Percentiles rank a stretch among this genome's conserved stretches.
Conservation (phyloP, 805 yeast genomes). For the Candida koratica region DNA sequence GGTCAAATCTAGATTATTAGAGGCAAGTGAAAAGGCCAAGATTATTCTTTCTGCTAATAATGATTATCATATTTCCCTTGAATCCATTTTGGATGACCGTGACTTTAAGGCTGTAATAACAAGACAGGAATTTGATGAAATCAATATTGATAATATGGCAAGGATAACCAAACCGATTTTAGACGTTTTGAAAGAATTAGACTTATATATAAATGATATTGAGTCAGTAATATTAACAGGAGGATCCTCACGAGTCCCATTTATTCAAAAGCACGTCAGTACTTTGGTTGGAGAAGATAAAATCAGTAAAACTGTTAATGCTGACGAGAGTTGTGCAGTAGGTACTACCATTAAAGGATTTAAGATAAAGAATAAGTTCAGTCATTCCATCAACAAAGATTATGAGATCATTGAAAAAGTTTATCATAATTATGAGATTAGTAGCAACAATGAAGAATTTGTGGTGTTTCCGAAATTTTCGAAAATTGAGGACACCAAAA, state of each 20-base stretch:
- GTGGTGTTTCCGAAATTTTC: constrained; percentile 49
- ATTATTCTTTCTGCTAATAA: constrained; percentile 80
- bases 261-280: constrained; percentile 62
- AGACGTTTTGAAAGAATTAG: constrained; percentile 42
- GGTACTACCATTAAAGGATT: constrained; percentile 89
- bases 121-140: constrained; percentile 76
- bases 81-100: constrained; percentile 64
- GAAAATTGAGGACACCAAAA: constrained; percentile 27
- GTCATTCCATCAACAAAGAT: constrained; percentile 50
- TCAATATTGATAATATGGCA: constrained; percentile 39
- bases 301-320: constrained; percentile 81
- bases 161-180: constrained; percentile 53
- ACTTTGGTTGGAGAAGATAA: constrained; percentile 47
- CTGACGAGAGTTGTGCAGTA: constrained; percentile 90
- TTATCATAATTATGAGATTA: constrained; percentile 44
- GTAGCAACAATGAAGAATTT: constrained; percentile 19
- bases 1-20: constrained; percentile 64
- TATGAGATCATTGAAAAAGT: constrained; percentile 57
- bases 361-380: constrained; percentile 57
- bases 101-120: constrained; percentile 69
- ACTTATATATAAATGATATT: constrained; percentile 34
- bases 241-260: constrained; percentile 88
- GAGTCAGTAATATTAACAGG: constrained; percentile 78
- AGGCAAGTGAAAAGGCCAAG: constrained; percentile 87
- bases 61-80: constrained; percentile 75